phyloP scores from a whole-genome alignment of 2,329 filamentous ascomycete genomes.

The Clonostachys chloroleuca region DNA sequence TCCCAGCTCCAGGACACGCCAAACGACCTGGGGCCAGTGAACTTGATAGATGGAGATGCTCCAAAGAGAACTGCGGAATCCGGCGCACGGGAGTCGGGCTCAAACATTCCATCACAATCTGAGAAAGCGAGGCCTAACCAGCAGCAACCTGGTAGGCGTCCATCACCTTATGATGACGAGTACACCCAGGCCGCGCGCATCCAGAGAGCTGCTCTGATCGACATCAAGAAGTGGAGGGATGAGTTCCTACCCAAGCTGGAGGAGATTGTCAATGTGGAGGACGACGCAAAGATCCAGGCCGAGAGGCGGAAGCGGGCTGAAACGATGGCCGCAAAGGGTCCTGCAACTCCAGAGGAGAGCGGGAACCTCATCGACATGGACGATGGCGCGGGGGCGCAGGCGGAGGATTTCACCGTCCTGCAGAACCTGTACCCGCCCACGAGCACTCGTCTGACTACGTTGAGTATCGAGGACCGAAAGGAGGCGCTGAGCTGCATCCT shows the following conservation, averaged over 20 bases:
- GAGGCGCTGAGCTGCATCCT: slow-evolving; percentile 67
- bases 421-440: slow-evolving; percentile 49
- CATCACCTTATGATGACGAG: not conserved
- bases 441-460: slow-evolving; percentile 47
- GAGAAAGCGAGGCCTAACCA: not conserved
- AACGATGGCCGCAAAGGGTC: slow-evolving; percentile 28
- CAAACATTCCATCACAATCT: not conserved
- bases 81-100: not conserved
- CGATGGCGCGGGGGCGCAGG: slow-evolving; percentile 21
- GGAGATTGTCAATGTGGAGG: slow-evolving; percentile 55
- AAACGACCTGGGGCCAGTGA: slow-evolving; percentile 21
- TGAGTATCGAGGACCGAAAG: slow-evolving; percentile 53
- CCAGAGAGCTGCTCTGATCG: slow-evolving; percentile 52
- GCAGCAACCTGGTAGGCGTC: slow-evolving; percentile 3
- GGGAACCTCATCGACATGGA: slow-evolving; percentile 36
- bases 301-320: slow-evolving; percentile 40
- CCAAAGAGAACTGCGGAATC: not conserved
- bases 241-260: slow-evolving; percentile 66
- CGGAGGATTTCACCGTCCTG: slow-evolving; percentile 35
- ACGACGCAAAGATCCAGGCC: slow-evolving; percentile 39
- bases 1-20: slow-evolving; percentile 38
- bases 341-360: slow-evolving; percentile 25
- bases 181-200: slow-evolving; percentile 20
- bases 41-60: too few relatives aligned
- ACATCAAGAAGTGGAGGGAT: slow-evolving; percentile 75